These are phyloP conservation scores for Themeda triandra DNA, from an alignment of 176 grass and related monocot genomes.

Conservation along the genomic window DNA sequence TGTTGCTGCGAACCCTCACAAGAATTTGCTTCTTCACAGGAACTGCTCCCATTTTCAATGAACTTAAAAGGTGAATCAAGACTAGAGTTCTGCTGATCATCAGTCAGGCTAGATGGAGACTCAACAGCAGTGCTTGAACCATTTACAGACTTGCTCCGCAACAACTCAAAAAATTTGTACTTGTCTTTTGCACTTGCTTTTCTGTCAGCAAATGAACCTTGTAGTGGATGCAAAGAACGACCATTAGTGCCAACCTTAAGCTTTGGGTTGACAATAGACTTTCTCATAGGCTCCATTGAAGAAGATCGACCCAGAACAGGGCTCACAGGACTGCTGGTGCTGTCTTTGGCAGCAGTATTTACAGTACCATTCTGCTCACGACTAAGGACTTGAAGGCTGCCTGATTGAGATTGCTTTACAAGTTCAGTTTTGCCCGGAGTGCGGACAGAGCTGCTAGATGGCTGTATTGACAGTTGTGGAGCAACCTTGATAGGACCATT, in stretches of 20 bases:
- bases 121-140: constrained; percentile 36
- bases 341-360: constrained; percentile 45
- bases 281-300: constrained; percentile 48
- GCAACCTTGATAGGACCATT: constrained; percentile 47
- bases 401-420: constrained; percentile 50
- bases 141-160: constrained; percentile 59
- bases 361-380: constrained; percentile 55
- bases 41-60: constrained; percentile 37
- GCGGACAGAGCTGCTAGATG: constrained; percentile 33
- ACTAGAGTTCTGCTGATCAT: constrained; percentile 42
- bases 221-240: constrained; percentile 23
- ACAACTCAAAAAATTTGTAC: constrained; percentile 56
- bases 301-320: constrained; percentile 51
- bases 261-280: constrained; percentile 37
- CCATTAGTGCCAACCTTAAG: constrained; percentile 34
- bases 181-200: constrained; percentile 66
- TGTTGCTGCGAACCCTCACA: constrained; percentile 39
- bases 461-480: constrained; percentile 39
- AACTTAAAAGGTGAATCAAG: constrained; percentile 34
- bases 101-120: constrained; percentile 36
- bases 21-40: constrained; percentile 40
- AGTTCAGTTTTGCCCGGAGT: constrained; percentile 51
- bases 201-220: constrained; percentile 52
- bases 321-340: constrained; percentile 34
- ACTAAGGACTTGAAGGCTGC: constrained; percentile 67